Percentiles rank a stretch among this genome's conserved stretches.
Conservation (phyloP, 306 rosid species). For the Chamaecrista fasciculata region DNA sequence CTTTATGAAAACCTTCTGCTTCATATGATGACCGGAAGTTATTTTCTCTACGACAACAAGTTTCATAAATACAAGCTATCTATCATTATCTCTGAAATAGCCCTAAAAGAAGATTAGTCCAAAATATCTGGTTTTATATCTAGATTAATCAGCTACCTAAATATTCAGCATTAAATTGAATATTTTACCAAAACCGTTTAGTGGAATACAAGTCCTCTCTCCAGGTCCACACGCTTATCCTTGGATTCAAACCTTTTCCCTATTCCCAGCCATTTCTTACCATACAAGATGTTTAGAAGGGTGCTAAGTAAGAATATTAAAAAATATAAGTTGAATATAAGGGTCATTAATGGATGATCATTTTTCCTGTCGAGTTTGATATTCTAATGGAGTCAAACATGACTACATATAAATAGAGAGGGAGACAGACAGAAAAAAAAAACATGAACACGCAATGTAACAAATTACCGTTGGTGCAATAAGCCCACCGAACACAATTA, state of each 20-base stretch:
- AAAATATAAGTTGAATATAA: constrained; percentile 9
- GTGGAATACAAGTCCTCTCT: not conserved
- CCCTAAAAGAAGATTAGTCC: not conserved
- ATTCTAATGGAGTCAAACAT: not conserved
- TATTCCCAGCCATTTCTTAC: not conserved
- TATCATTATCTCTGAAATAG: not conserved
- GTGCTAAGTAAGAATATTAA: not conserved
- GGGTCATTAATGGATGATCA: not conserved
- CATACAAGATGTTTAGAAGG: not conserved
- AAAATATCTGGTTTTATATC: not conserved
- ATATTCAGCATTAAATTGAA: not conserved
- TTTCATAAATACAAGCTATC: not conserved
- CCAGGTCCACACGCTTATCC: constrained; percentile 1
- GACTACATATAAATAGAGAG: not conserved
- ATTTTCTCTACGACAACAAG: not conserved
- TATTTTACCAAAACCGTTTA: not conserved
- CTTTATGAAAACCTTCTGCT: not conserved
- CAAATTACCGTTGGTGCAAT: constrained; percentile 85
- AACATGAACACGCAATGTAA: not conserved
- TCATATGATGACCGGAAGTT: not conserved
- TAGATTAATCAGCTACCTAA: not conserved
- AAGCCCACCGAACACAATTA: constrained; percentile 85
- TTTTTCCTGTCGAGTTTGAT: not conserved
- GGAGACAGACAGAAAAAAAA: not conserved
- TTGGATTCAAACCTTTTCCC: constrained; percentile 7